A percentile compares a stretch with the other conserved stretches of the same genome.
Evolutionary conservation across 352 stramenopile genomes (phyloP).

Genomic region (Phytopythium kandeliae): DNA sequence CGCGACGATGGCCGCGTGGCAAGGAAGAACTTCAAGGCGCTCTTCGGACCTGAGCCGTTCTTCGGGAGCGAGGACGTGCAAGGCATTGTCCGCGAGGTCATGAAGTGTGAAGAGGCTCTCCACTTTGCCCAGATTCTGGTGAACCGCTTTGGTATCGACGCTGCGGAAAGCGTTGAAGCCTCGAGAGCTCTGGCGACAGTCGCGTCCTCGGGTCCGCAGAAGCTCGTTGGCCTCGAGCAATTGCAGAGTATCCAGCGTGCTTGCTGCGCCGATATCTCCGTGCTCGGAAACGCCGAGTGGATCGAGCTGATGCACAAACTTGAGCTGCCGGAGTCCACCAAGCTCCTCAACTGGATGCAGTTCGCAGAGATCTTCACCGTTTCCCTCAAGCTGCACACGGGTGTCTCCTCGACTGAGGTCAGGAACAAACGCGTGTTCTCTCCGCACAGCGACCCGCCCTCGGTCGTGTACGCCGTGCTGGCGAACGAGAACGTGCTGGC

Average conservation of each 20-base stretch:
- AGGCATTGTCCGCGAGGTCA: constrained; percentile 32
- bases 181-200: not conserved
- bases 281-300: constrained; percentile 22
- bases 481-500: constrained; percentile 43
- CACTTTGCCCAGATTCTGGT: constrained; percentile 38
- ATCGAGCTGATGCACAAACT: constrained; percentile 28
- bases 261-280: constrained; percentile 17
- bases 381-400: constrained; percentile 23
- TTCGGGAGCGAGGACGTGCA: constrained; percentile 39
- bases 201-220: constrained; percentile 4
- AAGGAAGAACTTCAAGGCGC: constrained; percentile 39
- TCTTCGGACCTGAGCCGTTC: constrained; percentile 51
- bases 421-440: constrained; percentile 29
- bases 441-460: constrained; percentile 18
- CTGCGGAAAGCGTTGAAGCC: not conserved
- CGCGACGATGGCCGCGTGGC: constrained; percentile 13
- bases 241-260: constrained; percentile 27
- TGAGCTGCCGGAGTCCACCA: constrained; percentile 8
- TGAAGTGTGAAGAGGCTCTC: constrained; percentile 33
- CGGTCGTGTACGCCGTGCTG: constrained; percentile 38
- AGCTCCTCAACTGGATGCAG: constrained; percentile 39
- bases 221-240: constrained; percentile 27
- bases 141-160: constrained; percentile 23
- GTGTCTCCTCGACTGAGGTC: constrained; percentile 21
- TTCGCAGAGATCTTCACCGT: constrained; percentile 31